A percentile compares a stretch with the other conserved stretches of the same genome.
Evolutionary conservation across 371 early-diverging fungal species (phyloP).

Genomic region (Rhizopus sp.): DNA sequence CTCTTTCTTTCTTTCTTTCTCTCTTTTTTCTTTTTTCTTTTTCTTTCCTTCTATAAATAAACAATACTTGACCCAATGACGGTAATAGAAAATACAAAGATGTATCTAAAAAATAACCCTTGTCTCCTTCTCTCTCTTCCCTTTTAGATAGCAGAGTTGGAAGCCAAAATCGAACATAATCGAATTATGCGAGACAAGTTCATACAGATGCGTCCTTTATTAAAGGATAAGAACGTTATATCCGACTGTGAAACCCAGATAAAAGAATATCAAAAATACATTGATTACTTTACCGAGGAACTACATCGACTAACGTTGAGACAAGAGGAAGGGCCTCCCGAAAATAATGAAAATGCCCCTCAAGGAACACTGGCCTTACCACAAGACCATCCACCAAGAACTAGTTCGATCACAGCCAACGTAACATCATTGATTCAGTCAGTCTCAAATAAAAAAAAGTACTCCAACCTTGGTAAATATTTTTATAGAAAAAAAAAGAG

Average conservation of each 20-base stretch:
- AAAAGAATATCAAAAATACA: constrained; percentile 76
- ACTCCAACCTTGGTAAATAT: constrained; percentile 56
- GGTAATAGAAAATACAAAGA: constrained; percentile 13
- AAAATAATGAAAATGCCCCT: constrained; percentile 10
- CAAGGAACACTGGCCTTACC: neutral
- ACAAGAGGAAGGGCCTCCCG: constrained; percentile 12
- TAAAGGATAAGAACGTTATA: constrained; percentile 68
- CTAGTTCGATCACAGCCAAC: constrained; percentile 28
- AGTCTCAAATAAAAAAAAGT: constrained; percentile 34
- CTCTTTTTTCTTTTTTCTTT: constrained; percentile 1
- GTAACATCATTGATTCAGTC: constrained; percentile 4
- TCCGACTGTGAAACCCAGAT: constrained; percentile 82
- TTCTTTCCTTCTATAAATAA: constrained; percentile 4
- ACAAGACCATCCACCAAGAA: constrained; percentile 18
- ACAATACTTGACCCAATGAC: constrained; percentile 9
- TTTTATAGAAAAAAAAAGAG: neutral
- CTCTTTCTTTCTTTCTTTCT: constrained; percentile 6
- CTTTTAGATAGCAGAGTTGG: constrained; percentile 51
- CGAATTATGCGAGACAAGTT: constrained; percentile 70
- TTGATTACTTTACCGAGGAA: constrained; percentile 80
- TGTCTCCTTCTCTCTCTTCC: neutral
- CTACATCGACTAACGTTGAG: constrained; percentile 60
- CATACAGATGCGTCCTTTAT: constrained; percentile 64
- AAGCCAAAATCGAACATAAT: constrained; percentile 65
- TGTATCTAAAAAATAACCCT: neutral